phyloP scores from a whole-genome alignment of 495 filamentous ascomycete genomes.

The Penicillium macrosclerotiorum region DNA sequence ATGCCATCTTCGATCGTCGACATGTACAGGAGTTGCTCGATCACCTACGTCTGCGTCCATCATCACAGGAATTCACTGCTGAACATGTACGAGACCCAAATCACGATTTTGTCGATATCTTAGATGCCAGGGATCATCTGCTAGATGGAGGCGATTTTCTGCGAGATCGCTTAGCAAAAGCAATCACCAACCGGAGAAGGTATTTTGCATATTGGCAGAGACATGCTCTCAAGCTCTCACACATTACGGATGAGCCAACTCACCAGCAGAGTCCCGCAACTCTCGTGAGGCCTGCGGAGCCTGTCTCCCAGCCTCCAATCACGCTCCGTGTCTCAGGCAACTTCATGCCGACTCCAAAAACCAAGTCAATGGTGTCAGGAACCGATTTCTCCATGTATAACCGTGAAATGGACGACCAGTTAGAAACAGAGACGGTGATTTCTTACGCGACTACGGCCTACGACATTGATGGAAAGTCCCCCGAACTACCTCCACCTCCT shows the following conservation, averaged over 20 bases:
- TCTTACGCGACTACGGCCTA: background rate
- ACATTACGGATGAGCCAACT: background rate
- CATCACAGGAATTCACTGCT: background rate
- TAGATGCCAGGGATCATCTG: background rate
- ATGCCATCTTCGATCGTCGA: background rate
- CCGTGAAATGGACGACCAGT: background rate
- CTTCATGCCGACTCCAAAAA: background rate
- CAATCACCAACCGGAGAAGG: background rate
- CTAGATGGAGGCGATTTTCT: background rate
- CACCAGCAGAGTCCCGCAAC: background rate
- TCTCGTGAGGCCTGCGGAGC: background rate
- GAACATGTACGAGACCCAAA: background rate
- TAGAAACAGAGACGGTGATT: background rate
- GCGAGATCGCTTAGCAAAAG: background rate
- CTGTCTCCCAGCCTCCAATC: background rate
- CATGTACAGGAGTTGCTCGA: background rate
- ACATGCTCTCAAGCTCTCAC: background rate
- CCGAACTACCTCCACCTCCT: background rate
- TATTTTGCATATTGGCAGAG: background rate
- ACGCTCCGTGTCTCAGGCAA: background rate
- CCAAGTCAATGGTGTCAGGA: background rate
- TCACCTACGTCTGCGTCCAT: background rate
- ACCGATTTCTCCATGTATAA: background rate
- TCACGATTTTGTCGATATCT: background rate
- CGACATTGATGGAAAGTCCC: background rate